A percentile compares a stretch with the other conserved stretches of the same genome.
Evolutionary conservation across 306 rosid species (phyloP).

Genomic region (Corylus avellana): DNA sequence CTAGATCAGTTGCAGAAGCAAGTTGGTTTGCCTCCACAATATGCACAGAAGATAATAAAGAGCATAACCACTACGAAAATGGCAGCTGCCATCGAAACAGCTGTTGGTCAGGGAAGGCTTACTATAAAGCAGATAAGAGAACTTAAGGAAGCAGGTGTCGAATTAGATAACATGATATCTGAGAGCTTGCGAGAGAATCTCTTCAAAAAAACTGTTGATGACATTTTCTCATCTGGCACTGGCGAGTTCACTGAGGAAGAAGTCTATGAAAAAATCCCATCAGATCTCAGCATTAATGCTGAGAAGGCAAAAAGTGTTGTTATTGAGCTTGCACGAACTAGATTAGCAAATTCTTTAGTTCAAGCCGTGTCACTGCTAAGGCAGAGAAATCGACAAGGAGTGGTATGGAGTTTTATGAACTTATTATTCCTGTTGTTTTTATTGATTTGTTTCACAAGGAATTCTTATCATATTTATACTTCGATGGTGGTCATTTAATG

Average conservation of each 20-base stretch:
- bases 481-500: slow-evolving; percentile 11
- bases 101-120: slow-evolving; percentile 88
- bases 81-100: slow-evolving; percentile 93
- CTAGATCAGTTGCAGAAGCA: slow-evolving; percentile 79
- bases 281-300: slow-evolving; percentile 79
- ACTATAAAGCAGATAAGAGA: slow-evolving; percentile 90
- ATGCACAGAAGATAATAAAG: slow-evolving; percentile 94
- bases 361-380: slow-evolving; percentile 89
- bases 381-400: slow-evolving; percentile 79
- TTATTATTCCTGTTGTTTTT: neutral
- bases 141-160: slow-evolving; percentile 82
- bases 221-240: slow-evolving; percentile 93
- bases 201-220: slow-evolving; percentile 89
- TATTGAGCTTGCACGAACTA: slow-evolving; percentile 68
- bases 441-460: neutral
- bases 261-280: slow-evolving; percentile 83
- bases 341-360: slow-evolving; percentile 79
- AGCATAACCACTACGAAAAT: slow-evolving; percentile 89
- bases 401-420: slow-evolving; percentile 46
- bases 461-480: neutral
- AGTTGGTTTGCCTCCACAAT: slow-evolving; percentile 83
- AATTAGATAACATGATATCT: slow-evolving; percentile 89
- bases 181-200: slow-evolving; percentile 77
- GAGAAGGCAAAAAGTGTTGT: slow-evolving; percentile 73
- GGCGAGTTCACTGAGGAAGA: slow-evolving; percentile 96